These are phyloP conservation scores for Diaporthe australafricana DNA, from an alignment of 2,329 filamentous ascomycete species.

Conservation along the genomic window DNA sequence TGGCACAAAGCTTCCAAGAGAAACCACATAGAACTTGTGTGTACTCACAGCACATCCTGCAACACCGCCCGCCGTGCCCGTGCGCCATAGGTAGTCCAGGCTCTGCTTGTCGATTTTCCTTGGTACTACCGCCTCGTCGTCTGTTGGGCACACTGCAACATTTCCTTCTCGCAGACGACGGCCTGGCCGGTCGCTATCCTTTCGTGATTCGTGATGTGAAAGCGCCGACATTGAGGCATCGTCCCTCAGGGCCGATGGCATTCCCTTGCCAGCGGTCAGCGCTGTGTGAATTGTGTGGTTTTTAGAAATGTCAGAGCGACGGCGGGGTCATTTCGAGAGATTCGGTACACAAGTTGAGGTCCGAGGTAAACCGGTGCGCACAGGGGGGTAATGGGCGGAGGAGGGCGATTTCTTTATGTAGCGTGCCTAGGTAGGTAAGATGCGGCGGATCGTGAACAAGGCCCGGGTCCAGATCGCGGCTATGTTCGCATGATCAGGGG, in stretches of 20 bases:
- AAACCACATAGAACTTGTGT: not conserved
- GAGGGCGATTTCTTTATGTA: conserved; percentile 13
- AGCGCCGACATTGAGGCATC: conserved; percentile 70
- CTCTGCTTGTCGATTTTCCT: conserved; percentile 75
- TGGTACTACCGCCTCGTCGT: conserved; percentile 62
- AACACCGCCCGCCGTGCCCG: conserved; percentile 86
- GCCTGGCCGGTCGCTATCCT: conserved; percentile 47
- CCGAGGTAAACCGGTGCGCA: not conserved
- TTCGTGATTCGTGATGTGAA: conserved; percentile 53
- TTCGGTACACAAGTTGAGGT: not conserved
- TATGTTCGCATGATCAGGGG: conserved; percentile 17
- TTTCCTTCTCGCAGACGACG: conserved; percentile 44
- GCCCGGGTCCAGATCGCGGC: conserved; percentile 7
- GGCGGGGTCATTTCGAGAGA: conserved; percentile 4
- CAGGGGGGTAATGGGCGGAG: not conserved
- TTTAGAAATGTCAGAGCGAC: conserved; percentile 1
- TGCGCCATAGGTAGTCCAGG: conserved; percentile 85
- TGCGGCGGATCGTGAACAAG: conserved; percentile 26
- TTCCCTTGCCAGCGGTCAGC: conserved; percentile 49
- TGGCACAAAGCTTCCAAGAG: not conserved
- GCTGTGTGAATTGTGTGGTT: not conserved
- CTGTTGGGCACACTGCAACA: conserved; percentile 60
- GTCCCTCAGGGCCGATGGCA: conserved; percentile 66
- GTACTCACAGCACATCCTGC: conserved; percentile 88
- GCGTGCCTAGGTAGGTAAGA: not conserved